Percentiles rank a stretch among this genome's conserved stretches.
These are phyloP conservation scores for Globisporangium abappressorium DNA, from an alignment of 352 stramenopile genomes.

Conservation along the genomic window DNA sequence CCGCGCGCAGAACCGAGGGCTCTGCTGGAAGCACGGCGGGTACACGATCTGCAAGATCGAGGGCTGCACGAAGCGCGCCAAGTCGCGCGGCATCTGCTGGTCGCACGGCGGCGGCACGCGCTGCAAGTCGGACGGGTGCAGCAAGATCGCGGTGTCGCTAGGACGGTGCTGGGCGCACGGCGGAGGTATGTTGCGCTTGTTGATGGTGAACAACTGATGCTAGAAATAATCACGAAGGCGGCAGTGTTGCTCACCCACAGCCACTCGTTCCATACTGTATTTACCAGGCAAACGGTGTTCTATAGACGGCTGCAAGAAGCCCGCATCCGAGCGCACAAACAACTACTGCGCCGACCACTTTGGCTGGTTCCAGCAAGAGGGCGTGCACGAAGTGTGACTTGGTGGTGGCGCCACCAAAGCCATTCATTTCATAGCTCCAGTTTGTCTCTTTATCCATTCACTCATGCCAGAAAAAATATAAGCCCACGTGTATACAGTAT, in stretches of 20 bases:
- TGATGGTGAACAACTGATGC: slow-evolving; percentile 1
- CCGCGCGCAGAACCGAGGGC: slow-evolving; percentile 32
- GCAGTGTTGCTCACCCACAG: neutral
- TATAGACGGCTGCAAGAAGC: slow-evolving; percentile 41
- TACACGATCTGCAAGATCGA: slow-evolving; percentile 53
- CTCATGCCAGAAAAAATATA: neutral
- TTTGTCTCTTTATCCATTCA: neutral
- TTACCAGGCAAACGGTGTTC: slow-evolving; percentile 36
- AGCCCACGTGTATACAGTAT: neutral
- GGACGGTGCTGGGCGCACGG: slow-evolving; percentile 54
- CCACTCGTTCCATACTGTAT: neutral
- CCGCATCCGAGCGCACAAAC: slow-evolving; percentile 42
- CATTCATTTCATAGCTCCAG: neutral
- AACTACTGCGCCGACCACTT: slow-evolving; percentile 50
- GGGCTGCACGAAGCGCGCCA: slow-evolving; percentile 43
- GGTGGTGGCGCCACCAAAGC: too few relatives aligned
- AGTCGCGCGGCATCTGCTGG: slow-evolving; percentile 31
- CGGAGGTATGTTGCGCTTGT: slow-evolving; percentile 13
- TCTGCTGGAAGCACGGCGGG: slow-evolving; percentile 46
- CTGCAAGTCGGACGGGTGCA: slow-evolving; percentile 42
- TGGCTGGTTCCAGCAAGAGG: slow-evolving; percentile 22
- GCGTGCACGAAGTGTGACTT: slow-evolving; percentile 3
- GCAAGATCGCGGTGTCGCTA: slow-evolving; percentile 59
- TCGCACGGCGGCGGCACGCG: slow-evolving; percentile 31
- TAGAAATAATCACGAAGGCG: neutral